Percentiles rank a stretch among this genome's conserved stretches.
Conservation (phyloP, 192 early-diverging fungal genomes). For the Gamsiella multidivaricata region DNA sequence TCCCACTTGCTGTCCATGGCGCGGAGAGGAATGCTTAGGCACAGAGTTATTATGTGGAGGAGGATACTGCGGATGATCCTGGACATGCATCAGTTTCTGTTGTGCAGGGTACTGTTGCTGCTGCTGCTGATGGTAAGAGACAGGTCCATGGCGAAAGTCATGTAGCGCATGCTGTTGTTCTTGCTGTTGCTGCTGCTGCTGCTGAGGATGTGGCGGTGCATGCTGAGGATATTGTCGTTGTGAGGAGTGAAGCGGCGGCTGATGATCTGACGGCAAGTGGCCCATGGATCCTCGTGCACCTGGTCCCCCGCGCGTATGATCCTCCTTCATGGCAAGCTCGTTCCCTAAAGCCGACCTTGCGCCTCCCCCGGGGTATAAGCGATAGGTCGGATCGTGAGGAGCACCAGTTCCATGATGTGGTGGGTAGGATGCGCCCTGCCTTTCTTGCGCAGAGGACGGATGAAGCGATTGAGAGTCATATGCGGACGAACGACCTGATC, state of each 20-base stretch:
- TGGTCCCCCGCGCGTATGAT: conserved; percentile 9
- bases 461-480: conserved; percentile 34
- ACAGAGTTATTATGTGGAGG: conserved; percentile 10
- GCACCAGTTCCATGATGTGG: not conserved
- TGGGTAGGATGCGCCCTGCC: not conserved
- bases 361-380: conserved; percentile 8
- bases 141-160: conserved; percentile 15
- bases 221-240: conserved; percentile 17
- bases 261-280: conserved; percentile 25
- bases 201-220: conserved; percentile 6
- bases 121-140: conserved; percentile 11
- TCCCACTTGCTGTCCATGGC: conserved; percentile 15
- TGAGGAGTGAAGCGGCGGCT: not conserved
- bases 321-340: conserved; percentile 4
- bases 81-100: conserved; percentile 20
- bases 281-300: conserved; percentile 23
- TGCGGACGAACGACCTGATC: conserved; percentile 11
- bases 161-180: too few relatives aligned
- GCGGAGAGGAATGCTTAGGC: conserved; percentile 20
- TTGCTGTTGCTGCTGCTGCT: conserved; percentile 29
- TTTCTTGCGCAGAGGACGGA: conserved; percentile 21
- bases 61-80: conserved; percentile 21
- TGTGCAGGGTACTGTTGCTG: conserved; percentile 21
- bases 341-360: not conserved
- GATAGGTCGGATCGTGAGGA: conserved; percentile 25